Base-by-base conservation (phyloP, 768 basidiomycete genomes). In the Flagelloscypha sp. region DNA sequence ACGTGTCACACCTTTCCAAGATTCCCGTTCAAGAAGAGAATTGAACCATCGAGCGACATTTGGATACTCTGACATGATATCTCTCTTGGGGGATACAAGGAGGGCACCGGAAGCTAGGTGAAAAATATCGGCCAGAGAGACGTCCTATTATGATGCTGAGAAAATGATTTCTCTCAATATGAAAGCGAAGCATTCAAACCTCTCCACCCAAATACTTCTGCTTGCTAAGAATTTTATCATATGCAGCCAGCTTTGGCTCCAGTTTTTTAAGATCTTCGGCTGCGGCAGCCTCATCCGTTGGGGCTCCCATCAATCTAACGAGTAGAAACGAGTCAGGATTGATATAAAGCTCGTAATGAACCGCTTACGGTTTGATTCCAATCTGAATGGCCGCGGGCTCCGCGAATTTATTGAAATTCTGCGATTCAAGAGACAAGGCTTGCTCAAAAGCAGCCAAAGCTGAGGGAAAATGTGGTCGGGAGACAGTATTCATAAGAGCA, bases 131-230 rank as follows among this genome's bases (percentile, higher is more conserved):
- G 67, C 71, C 2, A 72, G 53, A 3, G 67, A 70, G 42, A 74
- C n/a, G n/a, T n/a, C n/a, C n/a, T n/a, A n/a, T n/a, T n/a, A n/a
- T n/a, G n/a, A n/a, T n/a, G n/a, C n/a, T n/a, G n/a, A n/a, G n/a
- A n/a, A n/a, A n/a, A n/a, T n/a, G n/a, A n/a, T n/a, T n/a, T n/a
- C n/a, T n/a, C n/a, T n/a, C n/a, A n/a, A n/a, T n/a, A n/a, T n/a
- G n/a, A n/a, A n/a, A n/a, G n/a, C n/a, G n/a, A n/a, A n/a, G n/a
- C n/a, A n/a, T n/a, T n/a, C n/a, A n/a, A n/a, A n/a, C 74, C 46
- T 79, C 59, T 0, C 76, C 76, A 11, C 66, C 72, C 22, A 79
- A 47, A 49, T 74, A 79, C 44, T 63, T 66, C 40, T 71, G 66
- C 51, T 74, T 78, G 17, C 62, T 50, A 19, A 83, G 59, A 36